Evolutionary conservation across 805 yeast species (phyloP).

Genomic region (Candida verbasci): DNA sequence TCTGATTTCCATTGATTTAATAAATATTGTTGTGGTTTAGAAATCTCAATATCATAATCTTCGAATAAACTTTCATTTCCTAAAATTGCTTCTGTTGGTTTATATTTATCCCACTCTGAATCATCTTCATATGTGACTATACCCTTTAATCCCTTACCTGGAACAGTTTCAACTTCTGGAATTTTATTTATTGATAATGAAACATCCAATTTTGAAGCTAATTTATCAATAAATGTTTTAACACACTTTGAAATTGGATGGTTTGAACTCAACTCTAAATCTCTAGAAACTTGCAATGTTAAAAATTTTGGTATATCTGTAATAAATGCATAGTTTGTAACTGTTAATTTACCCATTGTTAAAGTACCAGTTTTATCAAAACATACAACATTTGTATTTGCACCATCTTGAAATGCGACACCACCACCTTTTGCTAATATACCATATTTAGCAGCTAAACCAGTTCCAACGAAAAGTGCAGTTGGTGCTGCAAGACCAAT

Average conservation of each 20-base stretch:
- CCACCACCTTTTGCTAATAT: constrained; percentile 80
- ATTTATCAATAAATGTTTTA: constrained; percentile 30
- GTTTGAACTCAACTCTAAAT: constrained; percentile 57
- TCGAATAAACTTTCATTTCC: constrained; percentile 61
- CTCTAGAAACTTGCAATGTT: constrained; percentile 48
- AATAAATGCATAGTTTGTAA: constrained; percentile 45
- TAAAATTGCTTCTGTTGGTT: constrained; percentile 36
- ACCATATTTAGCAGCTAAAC: constrained; percentile 73
- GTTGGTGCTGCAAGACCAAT: constrained; percentile 84
- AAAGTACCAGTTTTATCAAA: constrained; percentile 80
- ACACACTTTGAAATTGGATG: constrained; percentile 69
- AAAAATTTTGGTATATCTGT: constrained; percentile 16
- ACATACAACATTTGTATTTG: constrained; percentile 57
- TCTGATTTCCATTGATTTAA: constrained; percentile 54
- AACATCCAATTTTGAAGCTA: constrained; percentile 16
- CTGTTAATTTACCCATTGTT: constrained; percentile 58
- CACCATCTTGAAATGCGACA: constrained; percentile 74
- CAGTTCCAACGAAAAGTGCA: constrained; percentile 75
- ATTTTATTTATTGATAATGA: constrained; percentile 30
- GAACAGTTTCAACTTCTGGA: constrained; percentile 46
- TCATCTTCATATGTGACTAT: constrained; percentile 15
- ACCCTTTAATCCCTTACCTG: constrained; percentile 61
- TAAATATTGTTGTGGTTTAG: constrained; percentile 20
- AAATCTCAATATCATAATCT: constrained; percentile 41
- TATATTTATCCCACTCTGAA: constrained; percentile 26